Percentiles rank a stretch among this genome's conserved stretches.
phyloP scores from a whole-genome alignment of 352 stramenopile genomes.

The Phytophthora macrochlamydospora region DNA sequence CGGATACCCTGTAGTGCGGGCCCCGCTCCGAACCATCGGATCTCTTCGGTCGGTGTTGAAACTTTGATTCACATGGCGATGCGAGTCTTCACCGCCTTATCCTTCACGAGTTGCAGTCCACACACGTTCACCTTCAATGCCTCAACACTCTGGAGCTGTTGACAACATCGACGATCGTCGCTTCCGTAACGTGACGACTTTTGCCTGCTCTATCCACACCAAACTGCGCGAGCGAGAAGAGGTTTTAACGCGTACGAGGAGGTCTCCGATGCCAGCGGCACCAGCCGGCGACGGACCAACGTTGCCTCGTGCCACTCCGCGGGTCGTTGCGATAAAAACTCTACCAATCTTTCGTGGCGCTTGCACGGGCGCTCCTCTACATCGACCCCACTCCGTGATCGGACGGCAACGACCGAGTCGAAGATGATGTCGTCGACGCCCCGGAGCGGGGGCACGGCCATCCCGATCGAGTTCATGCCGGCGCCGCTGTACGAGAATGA shows the following conservation, averaged over 20 bases:
- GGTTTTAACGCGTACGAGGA: too few relatives aligned
- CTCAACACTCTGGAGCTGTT: not conserved
- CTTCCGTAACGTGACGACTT: not conserved
- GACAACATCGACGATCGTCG: not conserved
- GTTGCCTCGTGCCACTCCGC: slow-evolving; percentile 15
- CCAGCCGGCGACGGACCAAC: slow-evolving; percentile 4
- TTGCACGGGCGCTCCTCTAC: slow-evolving; percentile 1
- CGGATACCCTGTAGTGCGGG: too few relatives aligned
- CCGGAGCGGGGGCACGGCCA: slow-evolving; percentile 2
- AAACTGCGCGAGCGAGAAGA: too few relatives aligned
- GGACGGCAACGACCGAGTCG: not conserved
- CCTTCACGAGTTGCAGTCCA: too few relatives aligned
- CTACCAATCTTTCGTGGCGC: slow-evolving; percentile 14
- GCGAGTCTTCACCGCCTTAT: too few relatives aligned
- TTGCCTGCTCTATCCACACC: too few relatives aligned
- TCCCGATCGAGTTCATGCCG: slow-evolving; percentile 42
- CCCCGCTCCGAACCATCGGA: too few relatives aligned
- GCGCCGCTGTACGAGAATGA: slow-evolving; percentile 41
- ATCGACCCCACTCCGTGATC: slow-evolving; percentile 1
- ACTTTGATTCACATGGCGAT: too few relatives aligned
- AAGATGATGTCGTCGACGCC: slow-evolving; percentile 24
- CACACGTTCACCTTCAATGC: not conserved
- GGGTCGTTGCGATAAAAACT: slow-evolving; percentile 23
- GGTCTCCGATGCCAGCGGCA: too few relatives aligned
- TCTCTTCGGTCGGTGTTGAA: too few relatives aligned